Evolutionary conservation across 2,329 filamentous ascomycete species (phyloP).

Genomic region (Xylariaceae sp.): DNA sequence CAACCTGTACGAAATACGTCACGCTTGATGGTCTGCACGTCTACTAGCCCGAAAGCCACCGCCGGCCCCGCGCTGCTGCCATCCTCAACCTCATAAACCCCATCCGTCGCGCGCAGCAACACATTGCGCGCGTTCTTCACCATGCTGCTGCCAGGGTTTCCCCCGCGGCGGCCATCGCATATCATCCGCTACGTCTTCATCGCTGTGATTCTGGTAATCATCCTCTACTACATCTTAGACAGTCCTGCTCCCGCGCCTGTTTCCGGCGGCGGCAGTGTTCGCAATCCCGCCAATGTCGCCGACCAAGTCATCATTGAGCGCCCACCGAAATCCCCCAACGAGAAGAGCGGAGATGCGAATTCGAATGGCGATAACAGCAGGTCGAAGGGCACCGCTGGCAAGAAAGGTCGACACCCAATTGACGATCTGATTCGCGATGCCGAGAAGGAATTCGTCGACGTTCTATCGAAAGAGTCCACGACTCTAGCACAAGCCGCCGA

Average conservation of each 20-base stretch:
- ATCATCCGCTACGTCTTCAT: conserved; percentile 39
- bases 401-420: conserved; percentile 37
- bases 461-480: conserved; percentile 38
- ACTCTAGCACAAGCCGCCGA: conserved; percentile 42
- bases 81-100: background rate
- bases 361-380: background rate
- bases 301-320: conserved; percentile 15
- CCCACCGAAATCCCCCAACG: conserved; percentile 7
- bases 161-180: conserved; percentile 40
- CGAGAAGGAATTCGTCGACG: conserved; percentile 34
- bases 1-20: background rate
- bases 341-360: conserved; percentile 16
- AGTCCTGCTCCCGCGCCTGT: conserved; percentile 14
- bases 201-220: conserved; percentile 33
- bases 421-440: conserved; percentile 40
- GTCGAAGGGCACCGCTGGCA: background rate
- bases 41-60: background rate
- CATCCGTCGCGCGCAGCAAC: background rate
- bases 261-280: conserved; percentile 6
- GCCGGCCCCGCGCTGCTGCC: background rate
- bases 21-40: background rate
- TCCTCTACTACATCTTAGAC: conserved; percentile 34
- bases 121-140: conserved; percentile 18
- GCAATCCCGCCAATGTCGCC: conserved; percentile 13
- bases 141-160: conserved; percentile 39